Evolutionary conservation across 2,329 filamentous ascomycete species (phyloP).

Genomic region (Periconia sp.): DNA sequence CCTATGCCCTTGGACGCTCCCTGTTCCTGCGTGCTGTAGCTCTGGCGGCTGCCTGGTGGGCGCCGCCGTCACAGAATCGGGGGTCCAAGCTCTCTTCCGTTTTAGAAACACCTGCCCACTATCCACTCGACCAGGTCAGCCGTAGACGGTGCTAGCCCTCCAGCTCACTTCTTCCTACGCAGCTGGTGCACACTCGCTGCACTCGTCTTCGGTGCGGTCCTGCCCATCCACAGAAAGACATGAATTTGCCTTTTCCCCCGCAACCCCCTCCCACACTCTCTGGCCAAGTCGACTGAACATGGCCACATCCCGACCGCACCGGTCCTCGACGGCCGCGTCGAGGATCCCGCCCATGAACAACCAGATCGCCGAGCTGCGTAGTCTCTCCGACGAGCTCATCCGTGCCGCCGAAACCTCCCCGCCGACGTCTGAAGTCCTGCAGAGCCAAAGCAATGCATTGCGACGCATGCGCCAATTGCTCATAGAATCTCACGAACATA

Average conservation of each 20-base stretch:
- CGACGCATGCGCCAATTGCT: slow-evolving; percentile 71
- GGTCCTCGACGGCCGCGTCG: slow-evolving; percentile 47
- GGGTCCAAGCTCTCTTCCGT: slow-evolving; percentile 23
- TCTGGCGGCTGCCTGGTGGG: slow-evolving; percentile 20
- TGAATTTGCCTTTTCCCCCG: slow-evolving; percentile 6
- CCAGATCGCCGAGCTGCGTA: slow-evolving; percentile 49
- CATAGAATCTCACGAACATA: slow-evolving; percentile 58
- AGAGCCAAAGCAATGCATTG: slow-evolving; percentile 57
- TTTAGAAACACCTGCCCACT: slow-evolving; percentile 13
- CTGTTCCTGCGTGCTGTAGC: background rate
- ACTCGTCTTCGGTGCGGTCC: background rate
- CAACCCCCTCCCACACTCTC: background rate
- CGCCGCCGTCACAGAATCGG: slow-evolving; percentile 19
- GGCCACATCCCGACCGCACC: slow-evolving; percentile 42
- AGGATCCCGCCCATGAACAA: slow-evolving; percentile 61
- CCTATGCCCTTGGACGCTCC: too few species aligned
- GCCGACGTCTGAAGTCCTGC: slow-evolving; percentile 38
- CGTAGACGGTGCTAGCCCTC: too few species aligned
- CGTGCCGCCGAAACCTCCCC: slow-evolving; percentile 36
- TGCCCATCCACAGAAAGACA: slow-evolving; percentile 3
- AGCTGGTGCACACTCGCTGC: too few species aligned
- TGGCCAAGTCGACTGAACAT: too few species aligned
- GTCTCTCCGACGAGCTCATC: slow-evolving; percentile 43
- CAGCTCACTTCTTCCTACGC: too few species aligned
- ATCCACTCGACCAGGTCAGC: slow-evolving; percentile 1